Conservation (phyloP, 1,139 yeast genomes). For the Pichia sp. region DNA sequence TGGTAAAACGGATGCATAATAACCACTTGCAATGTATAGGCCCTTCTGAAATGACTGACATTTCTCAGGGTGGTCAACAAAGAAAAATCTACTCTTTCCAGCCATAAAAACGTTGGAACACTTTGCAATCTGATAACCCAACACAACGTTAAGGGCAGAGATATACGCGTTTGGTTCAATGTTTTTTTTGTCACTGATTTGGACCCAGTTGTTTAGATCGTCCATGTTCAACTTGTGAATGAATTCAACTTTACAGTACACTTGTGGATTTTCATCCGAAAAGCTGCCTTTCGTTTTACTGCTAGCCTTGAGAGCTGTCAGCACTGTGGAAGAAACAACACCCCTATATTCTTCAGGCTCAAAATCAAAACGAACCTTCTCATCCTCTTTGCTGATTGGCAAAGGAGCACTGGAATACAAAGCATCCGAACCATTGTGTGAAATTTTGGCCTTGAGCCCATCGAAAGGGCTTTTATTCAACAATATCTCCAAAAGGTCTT, state of each 20-base stretch:
- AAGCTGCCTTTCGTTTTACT: slow-evolving; percentile 4
- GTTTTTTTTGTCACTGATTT: slow-evolving; percentile 30
- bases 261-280: slow-evolving; percentile 11
- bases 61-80: slow-evolving; percentile 26
- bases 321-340: slow-evolving; percentile 19
- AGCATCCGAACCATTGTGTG: slow-evolving; percentile 24
- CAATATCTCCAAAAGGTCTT: slow-evolving; percentile 20
- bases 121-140: slow-evolving; percentile 24
- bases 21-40: slow-evolving; percentile 22
- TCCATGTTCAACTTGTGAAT: slow-evolving; percentile 22
- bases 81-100: slow-evolving; percentile 30
- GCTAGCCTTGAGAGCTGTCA: slow-evolving; percentile 11
- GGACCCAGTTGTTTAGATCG: slow-evolving; percentile 28
- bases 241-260: slow-evolving; percentile 21
- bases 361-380: slow-evolving; percentile 18
- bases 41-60: slow-evolving; percentile 25
- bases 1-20: slow-evolving; percentile 23
- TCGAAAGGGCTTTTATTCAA: slow-evolving; percentile 18
- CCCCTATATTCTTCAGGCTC: slow-evolving; percentile 20
- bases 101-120: slow-evolving; percentile 25
- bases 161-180: slow-evolving; percentile 23
- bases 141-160: slow-evolving; percentile 21
- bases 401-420: slow-evolving; percentile 19
- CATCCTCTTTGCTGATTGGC: slow-evolving; percentile 18
- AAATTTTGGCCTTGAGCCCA: slow-evolving; percentile 15